These are phyloP conservation scores for Catunica adiposa DNA, from an alignment of 2,329 filamentous ascomycete species.

Conservation along the genomic window DNA sequence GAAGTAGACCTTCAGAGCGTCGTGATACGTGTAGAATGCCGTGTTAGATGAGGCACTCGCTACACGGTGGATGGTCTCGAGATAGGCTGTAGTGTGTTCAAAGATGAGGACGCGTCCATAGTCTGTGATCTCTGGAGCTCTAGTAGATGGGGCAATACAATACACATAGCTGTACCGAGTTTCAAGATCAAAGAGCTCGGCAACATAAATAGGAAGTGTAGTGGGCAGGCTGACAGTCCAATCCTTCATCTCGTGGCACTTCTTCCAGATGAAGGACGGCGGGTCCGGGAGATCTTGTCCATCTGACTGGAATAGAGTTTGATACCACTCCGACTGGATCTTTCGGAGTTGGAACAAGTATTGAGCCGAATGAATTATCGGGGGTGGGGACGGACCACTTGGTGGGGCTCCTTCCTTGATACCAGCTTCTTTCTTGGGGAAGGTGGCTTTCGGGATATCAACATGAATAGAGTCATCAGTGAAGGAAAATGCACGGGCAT, in stretches of 20 bases:
- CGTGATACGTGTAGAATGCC: constrained; percentile 69
- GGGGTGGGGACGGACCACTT: constrained; percentile 27
- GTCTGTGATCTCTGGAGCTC: constrained; percentile 54
- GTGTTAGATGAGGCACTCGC: constrained; percentile 41
- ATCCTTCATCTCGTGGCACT: constrained; percentile 57
- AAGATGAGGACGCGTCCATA: constrained; percentile 71
- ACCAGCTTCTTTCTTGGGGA: constrained; percentile 18
- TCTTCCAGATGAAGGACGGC: constrained; percentile 56
- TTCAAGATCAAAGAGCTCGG: constrained; percentile 72
- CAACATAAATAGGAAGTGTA: constrained; percentile 46
- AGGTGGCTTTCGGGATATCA: constrained; percentile 43
- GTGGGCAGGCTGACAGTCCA: constrained; percentile 68
- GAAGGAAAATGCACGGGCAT: constrained; percentile 80
- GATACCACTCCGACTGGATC: constrained; percentile 78
- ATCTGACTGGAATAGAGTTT: constrained; percentile 68
- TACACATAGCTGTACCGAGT: constrained; percentile 83
- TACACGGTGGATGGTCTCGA: constrained; percentile 55
- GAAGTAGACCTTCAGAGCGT: constrained; percentile 70
- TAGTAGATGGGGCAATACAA: constrained; percentile 64
- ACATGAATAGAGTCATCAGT: constrained; percentile 79
- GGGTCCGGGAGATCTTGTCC: constrained; percentile 51
- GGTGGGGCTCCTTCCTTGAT: constrained; percentile 25
- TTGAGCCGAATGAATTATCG: constrained; percentile 47
- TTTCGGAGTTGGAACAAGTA: constrained; percentile 71
- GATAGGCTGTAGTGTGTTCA: constrained; percentile 70